Evolutionary conservation across 305 asterid genomes (phyloP).

Genomic region (Rubia peregrina): DNA sequence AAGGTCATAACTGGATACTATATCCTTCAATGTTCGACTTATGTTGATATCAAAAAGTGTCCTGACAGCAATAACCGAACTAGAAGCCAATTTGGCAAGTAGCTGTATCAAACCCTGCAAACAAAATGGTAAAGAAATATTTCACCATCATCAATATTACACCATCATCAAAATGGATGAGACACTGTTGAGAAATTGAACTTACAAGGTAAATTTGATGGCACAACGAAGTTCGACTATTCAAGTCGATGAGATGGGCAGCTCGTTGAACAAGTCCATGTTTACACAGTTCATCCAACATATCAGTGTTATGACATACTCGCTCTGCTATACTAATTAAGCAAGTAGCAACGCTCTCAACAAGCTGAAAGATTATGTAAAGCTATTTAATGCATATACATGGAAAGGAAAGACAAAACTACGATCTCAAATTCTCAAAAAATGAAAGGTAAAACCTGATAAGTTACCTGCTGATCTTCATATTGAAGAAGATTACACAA

Average conservation of each 20-base stretch:
- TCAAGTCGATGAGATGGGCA: conserved; percentile 61
- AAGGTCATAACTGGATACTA: conserved; percentile 47
- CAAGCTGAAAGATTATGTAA: conserved; percentile 47
- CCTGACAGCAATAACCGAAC: conserved; percentile 69
- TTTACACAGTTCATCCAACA: conserved; percentile 80
- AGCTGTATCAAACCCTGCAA: conserved; percentile 84
- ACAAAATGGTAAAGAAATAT: conserved; percentile 16
- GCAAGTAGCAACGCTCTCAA: conserved; percentile 86
- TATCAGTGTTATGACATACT: conserved; percentile 45
- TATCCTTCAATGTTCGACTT: conserved; percentile 59
- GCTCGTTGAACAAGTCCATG: conserved; percentile 76
- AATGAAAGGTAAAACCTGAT: conserved; percentile 1
- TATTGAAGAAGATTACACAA: conserved; percentile 89
- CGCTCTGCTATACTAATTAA: conserved; percentile 73
- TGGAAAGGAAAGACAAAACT: not conserved
- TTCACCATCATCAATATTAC: not conserved
- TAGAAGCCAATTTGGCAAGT: conserved; percentile 74
- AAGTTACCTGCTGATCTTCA: conserved; percentile 82
- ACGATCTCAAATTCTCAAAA: not conserved
- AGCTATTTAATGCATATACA: not conserved
- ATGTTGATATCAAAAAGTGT: conserved; percentile 75
- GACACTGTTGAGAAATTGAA: conserved; percentile 12
- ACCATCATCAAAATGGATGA: not conserved
- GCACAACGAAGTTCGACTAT: conserved; percentile 62
- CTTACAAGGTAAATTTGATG: conserved; percentile 71